These are phyloP conservation scores for Eucalyptus microcorys DNA, from an alignment of 345 rosid species.

Conservation along the genomic window DNA sequence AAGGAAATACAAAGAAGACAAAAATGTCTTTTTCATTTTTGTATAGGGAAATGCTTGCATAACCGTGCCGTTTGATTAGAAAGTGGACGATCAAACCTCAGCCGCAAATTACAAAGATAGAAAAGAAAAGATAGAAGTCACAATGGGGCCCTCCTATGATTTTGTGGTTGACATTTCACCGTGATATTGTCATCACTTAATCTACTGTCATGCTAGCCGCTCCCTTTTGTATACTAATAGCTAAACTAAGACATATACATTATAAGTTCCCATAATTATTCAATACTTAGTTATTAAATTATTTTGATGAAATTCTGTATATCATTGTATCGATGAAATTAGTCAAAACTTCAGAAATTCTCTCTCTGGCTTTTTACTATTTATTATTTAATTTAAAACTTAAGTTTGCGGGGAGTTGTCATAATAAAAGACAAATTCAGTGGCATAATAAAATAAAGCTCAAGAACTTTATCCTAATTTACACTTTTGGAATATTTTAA, in stretches of 20 bases:
- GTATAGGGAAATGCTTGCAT: too few relatives aligned
- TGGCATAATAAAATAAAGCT: neutral
- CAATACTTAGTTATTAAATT: neutral
- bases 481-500: neutral
- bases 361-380: neutral
- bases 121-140: too few relatives aligned
- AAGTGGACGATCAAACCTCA: too few relatives aligned
- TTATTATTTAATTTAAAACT: neutral
- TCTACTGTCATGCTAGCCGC: too few relatives aligned
- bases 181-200: too few relatives aligned
- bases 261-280: neutral
- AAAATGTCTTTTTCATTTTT: neutral
- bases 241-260: neutral
- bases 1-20: neutral
- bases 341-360: neutral
- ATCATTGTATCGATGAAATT: neutral
- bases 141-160: too few relatives aligned
- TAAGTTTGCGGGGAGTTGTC: neutral
- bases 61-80: too few relatives aligned
- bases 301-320: neutral
- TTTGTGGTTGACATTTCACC: too few relatives aligned
- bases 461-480: neutral
- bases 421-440: neutral
- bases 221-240: neutral
- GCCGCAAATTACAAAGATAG: too few relatives aligned